Base-by-base conservation (phyloP, 2,329 filamentous ascomycete species). In the Rutstroemia sp. region DNA sequence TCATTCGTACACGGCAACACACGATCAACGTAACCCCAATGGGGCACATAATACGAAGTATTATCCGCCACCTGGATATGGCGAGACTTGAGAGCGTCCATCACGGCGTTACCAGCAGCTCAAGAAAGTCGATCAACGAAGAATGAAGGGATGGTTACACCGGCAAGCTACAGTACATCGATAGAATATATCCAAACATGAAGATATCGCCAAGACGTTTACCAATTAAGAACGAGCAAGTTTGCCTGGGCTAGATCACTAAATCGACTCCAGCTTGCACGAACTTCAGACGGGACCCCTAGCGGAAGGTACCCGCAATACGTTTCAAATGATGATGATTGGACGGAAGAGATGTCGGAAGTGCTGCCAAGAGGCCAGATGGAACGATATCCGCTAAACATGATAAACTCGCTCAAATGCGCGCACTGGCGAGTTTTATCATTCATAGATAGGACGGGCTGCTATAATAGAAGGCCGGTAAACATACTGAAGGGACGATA, bases 1-100 rank as follows among this genome's bases (percentile, higher is more conserved):
- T 84, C 81, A 59, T 76, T 83, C 23, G 73, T 77, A 66, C 82
- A 85, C 23, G 62, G 82, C 0, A 82, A 51, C 1, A 76, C 72
- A 19, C 80, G 75, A 52, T 73, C 71, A 2, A 73, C 70, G 64
- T 84, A 85, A 0, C 78, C 81, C 80, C 80, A 85, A 49, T 71
- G 52, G 10, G 57, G 53, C 49, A 42, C 53, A 8, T 59, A n/a
- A 4, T 6, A 46, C 5, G 59, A 59, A 14, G 46, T 49, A 54
- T 54, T 49, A 34, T 54, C 47, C 19, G 57, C 49, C 50, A 50
- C 37, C 21, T 59, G 50, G 25, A 59, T 59, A 49, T 59, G 54
- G 47, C 41, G 49, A 53, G 53, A 21, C 16, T 34, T 30, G 4
- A 55, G 27, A 23, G 8, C 16, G 14, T 55, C 53, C 53, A 55